phyloP scores from a whole-genome alignment of 495 filamentous ascomycete genomes.

The Xylaria cubensis region DNA sequence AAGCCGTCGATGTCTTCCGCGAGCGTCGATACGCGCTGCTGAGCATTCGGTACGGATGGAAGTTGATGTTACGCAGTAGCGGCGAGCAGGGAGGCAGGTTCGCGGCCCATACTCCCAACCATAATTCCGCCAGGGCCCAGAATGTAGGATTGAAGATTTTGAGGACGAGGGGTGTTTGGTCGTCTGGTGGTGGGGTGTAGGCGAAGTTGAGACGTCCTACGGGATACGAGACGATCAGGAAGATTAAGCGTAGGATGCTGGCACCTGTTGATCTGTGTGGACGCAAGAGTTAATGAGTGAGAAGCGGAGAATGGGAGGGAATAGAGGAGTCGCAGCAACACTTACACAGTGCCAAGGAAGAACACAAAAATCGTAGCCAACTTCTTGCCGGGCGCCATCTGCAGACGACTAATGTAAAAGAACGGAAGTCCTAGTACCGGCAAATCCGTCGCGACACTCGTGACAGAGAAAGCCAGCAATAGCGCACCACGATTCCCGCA shows the following conservation, averaged over 20 bases:
- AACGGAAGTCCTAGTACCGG: constrained; percentile 19
- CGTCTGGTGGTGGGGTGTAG: constrained; percentile 13
- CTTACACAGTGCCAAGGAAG: constrained; percentile 19
- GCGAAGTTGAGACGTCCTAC: constrained; percentile 24
- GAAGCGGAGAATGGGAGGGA: not conserved
- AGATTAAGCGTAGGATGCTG: constrained; percentile 24
- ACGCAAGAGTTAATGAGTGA: not conserved
- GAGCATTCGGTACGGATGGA: constrained; percentile 18
- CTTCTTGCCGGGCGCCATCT: constrained; percentile 21
- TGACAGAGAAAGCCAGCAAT: constrained; percentile 21
- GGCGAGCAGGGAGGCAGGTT: constrained; percentile 24
- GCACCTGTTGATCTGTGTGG: constrained; percentile 18
- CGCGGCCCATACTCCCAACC: constrained; percentile 22
- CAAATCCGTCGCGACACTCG: constrained; percentile 21
- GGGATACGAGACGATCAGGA: constrained; percentile 23
- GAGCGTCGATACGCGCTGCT: constrained; percentile 23
- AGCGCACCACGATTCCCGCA: constrained; percentile 24
- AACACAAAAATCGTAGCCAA: constrained; percentile 20
- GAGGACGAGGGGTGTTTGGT: constrained; percentile 22
- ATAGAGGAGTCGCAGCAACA: not conserved
- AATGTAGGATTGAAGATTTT: constrained; percentile 24
- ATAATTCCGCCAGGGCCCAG: constrained; percentile 18
- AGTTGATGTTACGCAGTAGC: not conserved
- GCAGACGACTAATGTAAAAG: constrained; percentile 22
- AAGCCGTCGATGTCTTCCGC: not conserved